phyloP scores from a whole-genome alignment of 805 yeast genomes.

The Metschnikowia lachancei region DNA sequence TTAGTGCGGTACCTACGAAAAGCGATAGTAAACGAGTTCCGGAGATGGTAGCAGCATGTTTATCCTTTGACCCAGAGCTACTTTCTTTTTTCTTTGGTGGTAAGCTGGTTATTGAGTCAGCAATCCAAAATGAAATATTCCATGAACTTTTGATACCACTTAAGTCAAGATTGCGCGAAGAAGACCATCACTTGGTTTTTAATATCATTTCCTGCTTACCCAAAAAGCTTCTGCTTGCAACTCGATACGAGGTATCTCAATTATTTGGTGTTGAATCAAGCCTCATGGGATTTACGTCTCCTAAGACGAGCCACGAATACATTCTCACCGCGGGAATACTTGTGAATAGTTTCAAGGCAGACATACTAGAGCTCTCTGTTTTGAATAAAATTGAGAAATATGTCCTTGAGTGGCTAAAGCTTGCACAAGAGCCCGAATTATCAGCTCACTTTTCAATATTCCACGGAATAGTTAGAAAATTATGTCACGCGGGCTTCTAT shows the following conservation, averaged over 20 bases:
- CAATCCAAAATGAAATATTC: neutral
- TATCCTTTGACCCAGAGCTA: neutral
- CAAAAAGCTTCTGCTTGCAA: neutral
- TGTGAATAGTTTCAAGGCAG: neutral
- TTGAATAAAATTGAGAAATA: neutral
- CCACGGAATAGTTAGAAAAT: conserved; percentile 1
- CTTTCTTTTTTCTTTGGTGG: conserved; percentile 2
- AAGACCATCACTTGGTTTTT: neutral
- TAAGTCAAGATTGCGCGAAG: neutral
- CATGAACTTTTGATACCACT: conserved; percentile 1
- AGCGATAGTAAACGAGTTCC: neutral
- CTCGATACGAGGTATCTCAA: conserved; percentile 1
- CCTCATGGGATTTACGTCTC: neutral
- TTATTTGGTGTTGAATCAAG: neutral
- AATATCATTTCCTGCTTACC: neutral
- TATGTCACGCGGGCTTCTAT: conserved; percentile 10
- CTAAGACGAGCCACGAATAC: conserved; percentile 1
- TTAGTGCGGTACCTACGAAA: neutral
- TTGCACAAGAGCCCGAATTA: neutral
- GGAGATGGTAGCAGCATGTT: conserved; percentile 1
- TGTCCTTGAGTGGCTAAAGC: conserved; percentile 5
- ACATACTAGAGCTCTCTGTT: neutral
- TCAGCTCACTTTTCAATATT: conserved; percentile 1
- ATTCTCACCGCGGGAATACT: conserved; percentile 5
- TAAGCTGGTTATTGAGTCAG: neutral